phyloP scores from a whole-genome alignment of 768 basidiomycete genomes.

The Phaeolepiota aurea region DNA sequence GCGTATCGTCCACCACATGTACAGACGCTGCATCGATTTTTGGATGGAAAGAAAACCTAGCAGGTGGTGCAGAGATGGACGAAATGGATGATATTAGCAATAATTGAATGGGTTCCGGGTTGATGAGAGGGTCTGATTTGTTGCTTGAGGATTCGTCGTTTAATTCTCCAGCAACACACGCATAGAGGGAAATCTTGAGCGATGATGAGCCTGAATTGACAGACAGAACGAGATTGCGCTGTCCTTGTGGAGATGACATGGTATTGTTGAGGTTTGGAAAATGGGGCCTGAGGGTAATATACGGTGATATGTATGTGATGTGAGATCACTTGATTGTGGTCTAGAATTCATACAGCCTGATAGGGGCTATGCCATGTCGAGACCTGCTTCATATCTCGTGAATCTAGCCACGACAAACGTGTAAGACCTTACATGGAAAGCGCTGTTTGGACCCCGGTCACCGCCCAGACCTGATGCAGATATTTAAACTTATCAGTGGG shows the following conservation, averaged over 20 bases:
- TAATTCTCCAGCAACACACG: conserved; percentile 15
- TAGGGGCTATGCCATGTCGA: too few relatives aligned
- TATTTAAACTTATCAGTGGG: too few relatives aligned
- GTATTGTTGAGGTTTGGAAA: background rate
- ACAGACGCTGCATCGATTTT: conserved; percentile 6
- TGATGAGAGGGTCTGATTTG: conserved; percentile 2
- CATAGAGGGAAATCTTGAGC: conserved; percentile 72
- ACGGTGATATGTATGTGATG: too few relatives aligned
- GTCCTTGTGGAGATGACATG: conserved; percentile 4
- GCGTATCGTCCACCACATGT: conserved; percentile 20
- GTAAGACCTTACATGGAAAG: too few relatives aligned
- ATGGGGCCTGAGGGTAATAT: background rate
- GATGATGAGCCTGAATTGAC: conserved; percentile 82
- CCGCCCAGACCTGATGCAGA: too few relatives aligned
- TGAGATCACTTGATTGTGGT: too few relatives aligned
- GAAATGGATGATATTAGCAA: conserved; percentile 44
- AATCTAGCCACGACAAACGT: too few relatives aligned
- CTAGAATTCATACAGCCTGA: too few relatives aligned
- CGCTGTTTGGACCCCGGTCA: too few relatives aligned
- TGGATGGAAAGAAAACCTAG: conserved; percentile 38
- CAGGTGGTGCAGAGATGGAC: conserved; percentile 49
- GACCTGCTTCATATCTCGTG: too few relatives aligned
- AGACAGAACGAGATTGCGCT: conserved; percentile 43
- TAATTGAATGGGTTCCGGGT: conserved; percentile 25
- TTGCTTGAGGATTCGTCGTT: too few relatives aligned